Percentiles rank a stretch among this genome's conserved stretches.
These are phyloP conservation scores for Acanthamoeba lenticulata DNA, from an alignment of 208 protist genomes.

Conservation along the genomic window DNA sequence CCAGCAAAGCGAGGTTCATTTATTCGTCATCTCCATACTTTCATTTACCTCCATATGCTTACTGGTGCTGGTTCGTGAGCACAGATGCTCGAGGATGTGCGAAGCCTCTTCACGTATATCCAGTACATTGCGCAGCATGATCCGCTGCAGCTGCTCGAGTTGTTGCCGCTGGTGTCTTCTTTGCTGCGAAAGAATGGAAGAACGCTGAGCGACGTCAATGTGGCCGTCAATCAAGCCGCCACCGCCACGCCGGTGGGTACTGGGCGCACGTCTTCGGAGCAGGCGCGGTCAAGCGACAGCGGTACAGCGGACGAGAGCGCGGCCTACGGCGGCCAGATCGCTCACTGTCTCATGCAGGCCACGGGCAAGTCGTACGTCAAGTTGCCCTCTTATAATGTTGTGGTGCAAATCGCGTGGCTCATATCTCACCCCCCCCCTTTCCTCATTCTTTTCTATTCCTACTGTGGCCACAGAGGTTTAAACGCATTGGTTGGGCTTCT, in stretches of 20 bases:
- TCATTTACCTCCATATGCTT: no score
- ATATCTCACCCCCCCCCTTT: neutral
- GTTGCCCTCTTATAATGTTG: no score
- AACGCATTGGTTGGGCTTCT: slow-evolving; percentile 33
- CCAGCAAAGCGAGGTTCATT: neutral
- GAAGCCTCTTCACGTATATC: slow-evolving; percentile 33
- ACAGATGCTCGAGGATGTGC: slow-evolving; percentile 41
- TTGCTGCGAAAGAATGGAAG: neutral
- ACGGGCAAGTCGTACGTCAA: slow-evolving; percentile 9
- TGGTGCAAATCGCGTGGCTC: no score
- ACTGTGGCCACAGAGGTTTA: neutral
- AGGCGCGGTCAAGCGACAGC: neutral
- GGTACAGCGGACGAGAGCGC: neutral
- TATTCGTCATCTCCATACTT: neutral
- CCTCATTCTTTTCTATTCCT: neutral
- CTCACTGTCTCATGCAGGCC: slow-evolving; percentile 32
- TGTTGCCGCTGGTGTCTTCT: slow-evolving; percentile 24
- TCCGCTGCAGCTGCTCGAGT: slow-evolving; percentile 52
- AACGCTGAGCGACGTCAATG: slow-evolving; percentile 28
- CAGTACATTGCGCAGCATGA: neutral
- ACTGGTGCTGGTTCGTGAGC: no score
- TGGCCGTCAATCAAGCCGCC: neutral
- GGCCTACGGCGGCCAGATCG: slow-evolving; percentile 36
- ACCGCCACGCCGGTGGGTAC: no score
- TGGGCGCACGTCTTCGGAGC: neutral